Conservation (phyloP, 768 basidiomycete species). For the Clathrus columnatus region DNA sequence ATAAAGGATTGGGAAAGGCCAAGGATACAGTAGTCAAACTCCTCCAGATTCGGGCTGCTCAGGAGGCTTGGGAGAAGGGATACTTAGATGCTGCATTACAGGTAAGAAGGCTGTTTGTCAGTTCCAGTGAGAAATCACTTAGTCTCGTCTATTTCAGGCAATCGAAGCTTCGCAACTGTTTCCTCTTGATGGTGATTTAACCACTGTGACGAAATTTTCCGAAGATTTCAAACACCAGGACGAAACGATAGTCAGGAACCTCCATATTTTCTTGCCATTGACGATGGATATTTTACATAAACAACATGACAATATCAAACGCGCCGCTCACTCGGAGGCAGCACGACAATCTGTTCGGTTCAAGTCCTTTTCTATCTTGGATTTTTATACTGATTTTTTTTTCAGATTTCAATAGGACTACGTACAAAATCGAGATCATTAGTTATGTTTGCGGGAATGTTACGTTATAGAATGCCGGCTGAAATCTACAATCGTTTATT, state of each 20-base stretch:
- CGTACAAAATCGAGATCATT: constrained; percentile 77
- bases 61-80: constrained; percentile 64
- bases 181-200: constrained; percentile 78
- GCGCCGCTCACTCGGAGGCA: constrained; percentile 60
- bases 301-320: constrained; percentile 71
- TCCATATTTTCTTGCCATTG: constrained; percentile 79
- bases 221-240: constrained; percentile 91
- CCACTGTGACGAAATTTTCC: constrained; percentile 74
- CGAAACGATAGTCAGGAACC: constrained; percentile 71
- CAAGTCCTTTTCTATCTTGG: constrained; percentile 12
- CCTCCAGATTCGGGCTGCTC: constrained; percentile 72
- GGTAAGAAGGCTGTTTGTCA: constrained; percentile 37
- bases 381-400: constrained; percentile 14
- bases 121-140: background rate
- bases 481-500: constrained; percentile 88
- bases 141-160: constrained; percentile 37
- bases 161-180: constrained; percentile 84
- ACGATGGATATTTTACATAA: constrained; percentile 89
- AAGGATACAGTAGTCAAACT: constrained; percentile 67
- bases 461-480: constrained; percentile 83
- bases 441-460: constrained; percentile 81
- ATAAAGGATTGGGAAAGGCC: constrained; percentile 60
- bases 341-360: constrained; percentile 64
- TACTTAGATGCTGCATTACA: constrained; percentile 72
- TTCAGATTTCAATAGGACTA: constrained; percentile 54